These are phyloP conservation scores for Echria macrotheca DNA, from an alignment of 495 filamentous ascomycete species.

Conservation along the genomic window DNA sequence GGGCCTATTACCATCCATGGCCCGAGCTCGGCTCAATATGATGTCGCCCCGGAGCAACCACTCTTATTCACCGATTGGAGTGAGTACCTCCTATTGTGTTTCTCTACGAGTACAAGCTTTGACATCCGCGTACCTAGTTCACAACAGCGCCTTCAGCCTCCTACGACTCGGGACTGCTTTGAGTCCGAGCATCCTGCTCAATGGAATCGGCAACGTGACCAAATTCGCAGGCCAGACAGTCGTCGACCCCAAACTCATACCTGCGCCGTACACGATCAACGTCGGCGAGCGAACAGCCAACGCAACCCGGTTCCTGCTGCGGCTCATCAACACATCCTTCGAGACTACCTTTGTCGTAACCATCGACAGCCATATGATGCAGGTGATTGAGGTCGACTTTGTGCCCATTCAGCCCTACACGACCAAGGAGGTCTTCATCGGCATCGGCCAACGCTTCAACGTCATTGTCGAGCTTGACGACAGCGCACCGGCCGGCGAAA, in stretches of 20 bases:
- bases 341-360: conserved; percentile 21
- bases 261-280: conserved; percentile 5
- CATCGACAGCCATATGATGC: conserved; percentile 42
- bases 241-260: conserved; percentile 23
- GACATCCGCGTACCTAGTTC: neutral
- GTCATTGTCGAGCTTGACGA: conserved; percentile 57
- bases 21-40: conserved; percentile 30
- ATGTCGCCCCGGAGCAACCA: conserved; percentile 27
- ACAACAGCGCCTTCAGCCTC: conserved; percentile 11
- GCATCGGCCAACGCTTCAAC: conserved; percentile 63
- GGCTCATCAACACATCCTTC: conserved; percentile 44
- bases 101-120: neutral
- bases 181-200: conserved; percentile 15
- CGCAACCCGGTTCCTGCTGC: conserved; percentile 33
- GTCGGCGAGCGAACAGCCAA: conserved; percentile 11
- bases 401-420: conserved; percentile 39
- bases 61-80: conserved; percentile 24
- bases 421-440: conserved; percentile 39
- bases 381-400: conserved; percentile 36
- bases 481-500: conserved; percentile 4
- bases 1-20: conserved; percentile 40
- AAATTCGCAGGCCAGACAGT: conserved; percentile 15
- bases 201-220: conserved; percentile 29
- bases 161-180: conserved; percentile 22
- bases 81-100: neutral